A percentile compares a stretch with the other conserved stretches of the same genome.
These are phyloP conservation scores for Globisporangium abappressorium DNA, from an alignment of 352 stramenopile species.

Conservation along the genomic window DNA sequence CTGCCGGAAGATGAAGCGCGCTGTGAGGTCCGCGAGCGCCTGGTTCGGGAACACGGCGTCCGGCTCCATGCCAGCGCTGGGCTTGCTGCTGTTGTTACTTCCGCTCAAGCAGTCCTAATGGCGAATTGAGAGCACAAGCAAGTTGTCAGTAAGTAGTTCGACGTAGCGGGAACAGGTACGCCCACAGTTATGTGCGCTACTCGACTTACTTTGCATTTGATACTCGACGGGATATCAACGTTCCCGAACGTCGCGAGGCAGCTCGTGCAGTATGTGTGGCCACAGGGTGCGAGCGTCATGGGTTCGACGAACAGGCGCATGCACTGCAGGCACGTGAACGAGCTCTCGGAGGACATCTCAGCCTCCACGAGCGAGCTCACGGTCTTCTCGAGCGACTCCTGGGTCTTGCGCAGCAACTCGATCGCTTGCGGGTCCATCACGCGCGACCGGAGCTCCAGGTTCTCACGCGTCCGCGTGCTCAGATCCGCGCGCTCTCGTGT, in stretches of 20 bases:
- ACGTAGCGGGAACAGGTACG: too few species aligned
- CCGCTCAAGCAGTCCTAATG: conserved; percentile 9
- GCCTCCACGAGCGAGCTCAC: conserved; percentile 65
- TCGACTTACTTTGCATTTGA: conserved; percentile 42
- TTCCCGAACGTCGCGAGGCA: conserved; percentile 47
- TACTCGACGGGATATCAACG: conserved; percentile 34
- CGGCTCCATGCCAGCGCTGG: conserved; percentile 21
- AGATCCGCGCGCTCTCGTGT: conserved; percentile 40
- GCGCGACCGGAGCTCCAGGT: conserved; percentile 42
- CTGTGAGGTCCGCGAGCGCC: conserved; percentile 64
- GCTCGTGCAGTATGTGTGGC: conserved; percentile 64
- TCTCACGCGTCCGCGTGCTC: conserved; percentile 34
- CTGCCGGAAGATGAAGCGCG: conserved; percentile 71
- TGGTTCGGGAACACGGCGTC: conserved; percentile 69
- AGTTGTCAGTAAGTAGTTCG: background rate
- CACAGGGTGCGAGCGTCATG: conserved; percentile 66
- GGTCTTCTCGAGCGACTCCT: conserved; percentile 66
- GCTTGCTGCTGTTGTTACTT: background rate
- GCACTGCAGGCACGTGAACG: conserved; percentile 74
- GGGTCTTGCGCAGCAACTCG: conserved; percentile 48
- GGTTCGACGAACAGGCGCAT: conserved; percentile 62
- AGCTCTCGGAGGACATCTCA: conserved; percentile 67
- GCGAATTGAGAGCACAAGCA: background rate
- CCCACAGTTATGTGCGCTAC: background rate
- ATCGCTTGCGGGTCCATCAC: conserved; percentile 53